These are phyloP conservation scores for Candida schatavii DNA, from an alignment of 805 yeast species.

Conservation along the genomic window DNA sequence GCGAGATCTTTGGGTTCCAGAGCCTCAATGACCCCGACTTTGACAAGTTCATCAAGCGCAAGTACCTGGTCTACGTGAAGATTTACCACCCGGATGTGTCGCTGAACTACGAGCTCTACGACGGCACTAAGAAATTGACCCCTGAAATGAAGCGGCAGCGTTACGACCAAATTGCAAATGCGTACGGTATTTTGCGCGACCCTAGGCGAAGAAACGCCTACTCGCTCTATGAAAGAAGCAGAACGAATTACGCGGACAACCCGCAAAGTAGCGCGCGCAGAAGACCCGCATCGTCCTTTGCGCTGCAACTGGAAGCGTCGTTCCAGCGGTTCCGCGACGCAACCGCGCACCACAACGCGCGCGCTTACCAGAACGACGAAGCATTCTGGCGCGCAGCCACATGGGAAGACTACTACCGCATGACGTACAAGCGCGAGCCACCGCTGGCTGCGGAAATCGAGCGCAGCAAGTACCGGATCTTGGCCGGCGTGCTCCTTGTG, in stretches of 20 bases:
- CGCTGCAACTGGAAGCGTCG: slow-evolving; percentile 1
- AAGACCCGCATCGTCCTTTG: neutral
- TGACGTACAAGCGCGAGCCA: slow-evolving; percentile 34
- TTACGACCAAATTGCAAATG: slow-evolving; percentile 31
- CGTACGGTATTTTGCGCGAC: slow-evolving; percentile 47
- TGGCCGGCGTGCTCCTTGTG: slow-evolving; percentile 32
- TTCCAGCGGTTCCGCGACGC: slow-evolving; percentile 1
- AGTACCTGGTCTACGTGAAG: slow-evolving; percentile 50
- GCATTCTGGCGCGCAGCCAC: slow-evolving; percentile 60
- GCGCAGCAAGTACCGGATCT: slow-evolving; percentile 42
- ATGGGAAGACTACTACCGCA: slow-evolving; percentile 60
- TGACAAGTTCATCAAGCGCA: slow-evolving; percentile 41
- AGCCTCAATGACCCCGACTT: slow-evolving; percentile 33
- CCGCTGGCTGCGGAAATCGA: slow-evolving; percentile 41
- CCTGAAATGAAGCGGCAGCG: slow-evolving; percentile 29
- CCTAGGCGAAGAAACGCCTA: slow-evolving; percentile 42
- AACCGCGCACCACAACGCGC: neutral
- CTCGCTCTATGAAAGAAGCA: slow-evolving; percentile 14
- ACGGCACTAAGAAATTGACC: slow-evolving; percentile 27
- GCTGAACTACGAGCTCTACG: slow-evolving; percentile 19
- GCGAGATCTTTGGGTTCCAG: slow-evolving; percentile 57
- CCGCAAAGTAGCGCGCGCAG: neutral
- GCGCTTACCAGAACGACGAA: slow-evolving; percentile 25
- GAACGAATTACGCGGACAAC: neutral
- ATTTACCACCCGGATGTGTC: slow-evolving; percentile 78